phyloP scores from a whole-genome alignment of 129 eudicot genomes.

The Sambucus nigra region DNA sequence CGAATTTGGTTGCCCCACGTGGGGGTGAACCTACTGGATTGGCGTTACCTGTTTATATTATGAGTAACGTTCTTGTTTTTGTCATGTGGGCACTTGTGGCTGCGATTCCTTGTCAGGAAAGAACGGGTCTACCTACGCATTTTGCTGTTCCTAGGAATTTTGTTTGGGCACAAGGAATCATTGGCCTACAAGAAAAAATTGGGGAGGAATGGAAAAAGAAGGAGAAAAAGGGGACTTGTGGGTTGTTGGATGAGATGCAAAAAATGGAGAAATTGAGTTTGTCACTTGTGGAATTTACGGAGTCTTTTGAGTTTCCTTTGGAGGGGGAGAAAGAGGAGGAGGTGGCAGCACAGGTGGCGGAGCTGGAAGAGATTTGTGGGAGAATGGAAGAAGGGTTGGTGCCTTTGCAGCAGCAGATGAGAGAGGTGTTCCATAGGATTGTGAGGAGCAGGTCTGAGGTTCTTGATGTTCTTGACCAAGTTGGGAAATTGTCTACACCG shows the following conservation, averaged over 20 bases:
- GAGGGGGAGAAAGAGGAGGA: slow-evolving; percentile 66
- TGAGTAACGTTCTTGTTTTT: slow-evolving; percentile 57
- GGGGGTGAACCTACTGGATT: slow-evolving; percentile 66
- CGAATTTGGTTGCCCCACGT: slow-evolving; percentile 70
- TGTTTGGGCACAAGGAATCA: slow-evolving; percentile 58
- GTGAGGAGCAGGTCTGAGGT: slow-evolving; percentile 68
- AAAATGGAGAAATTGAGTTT: slow-evolving; percentile 54
- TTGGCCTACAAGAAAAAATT: slow-evolving; percentile 69
- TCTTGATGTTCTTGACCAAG: slow-evolving; percentile 77
- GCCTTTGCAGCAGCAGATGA: slow-evolving; percentile 54
- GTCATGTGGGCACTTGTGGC: slow-evolving; percentile 87
- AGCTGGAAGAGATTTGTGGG: slow-evolving; percentile 57
- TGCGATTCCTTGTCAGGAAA: slow-evolving; percentile 80
- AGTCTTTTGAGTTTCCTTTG: slow-evolving; percentile 49
- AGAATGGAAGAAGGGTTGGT: slow-evolving; percentile 65
- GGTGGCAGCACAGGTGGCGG: slow-evolving; percentile 50
- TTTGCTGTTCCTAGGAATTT: slow-evolving; percentile 28
- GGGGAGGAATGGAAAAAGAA: slow-evolving; percentile 87
- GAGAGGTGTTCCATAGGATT: slow-evolving; percentile 82
- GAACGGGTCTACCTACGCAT: slow-evolving; percentile 35
- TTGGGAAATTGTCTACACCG: slow-evolving; percentile 34
- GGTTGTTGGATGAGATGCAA: slow-evolving; percentile 62
- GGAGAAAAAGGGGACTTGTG: slow-evolving; percentile 76
- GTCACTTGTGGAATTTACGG: slow-evolving; percentile 47
- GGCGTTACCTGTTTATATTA: slow-evolving; percentile 50